Evolutionary conservation across 2,329 filamentous ascomycete species (phyloP), one percentile per base, ranked within the genome.

Genomic region (Kalaharituber pfeilii): DNA sequence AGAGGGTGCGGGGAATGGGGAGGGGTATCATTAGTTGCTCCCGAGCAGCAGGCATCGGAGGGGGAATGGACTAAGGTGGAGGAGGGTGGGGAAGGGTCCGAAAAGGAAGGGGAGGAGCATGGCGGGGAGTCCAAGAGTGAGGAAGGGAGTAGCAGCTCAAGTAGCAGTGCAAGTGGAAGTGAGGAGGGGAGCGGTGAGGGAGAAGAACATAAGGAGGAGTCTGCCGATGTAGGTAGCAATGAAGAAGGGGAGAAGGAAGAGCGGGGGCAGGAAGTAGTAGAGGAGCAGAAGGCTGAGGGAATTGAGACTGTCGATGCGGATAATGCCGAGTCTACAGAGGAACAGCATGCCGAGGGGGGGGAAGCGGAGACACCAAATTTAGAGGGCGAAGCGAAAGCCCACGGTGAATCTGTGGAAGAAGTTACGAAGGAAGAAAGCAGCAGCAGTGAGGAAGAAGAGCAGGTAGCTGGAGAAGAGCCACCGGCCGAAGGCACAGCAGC

Each of bases 31-130:
- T 22, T 13, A 15, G 5, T 49, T 49, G 20, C 20, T 27, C 15
- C 11, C 24, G 44, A 18, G 20, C 13, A 2, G 25, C n/a, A n/a
- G n/a, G 13, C 15, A 15, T 11, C 6, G 27, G 50, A 49, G 49
- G 52, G 52, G 13, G 57, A 53, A 53, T 57, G 54, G 28, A 22
- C 49, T 28, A 6, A n/a, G 25, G 22, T 2, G 24, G 15, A 45
- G 33, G 29, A 42, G 22, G 22, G 15, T 28, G 51, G 18, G n/a
- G 30, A 24, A 3, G 28, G 15, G 8, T 25, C 39, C 29, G 24
- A 6, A 25, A 20, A 29, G 9, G 25, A 42, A 44, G 24, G 49
- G 50, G 28, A 36, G 50, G 33, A 39, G 7, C 13, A 39, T 15
- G 33, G 33, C 20, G 20, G 7, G 5, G 18, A 49, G n/a, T n/a